Conservation (phyloP, 805 yeast species). For the Candida loeiensis region DNA sequence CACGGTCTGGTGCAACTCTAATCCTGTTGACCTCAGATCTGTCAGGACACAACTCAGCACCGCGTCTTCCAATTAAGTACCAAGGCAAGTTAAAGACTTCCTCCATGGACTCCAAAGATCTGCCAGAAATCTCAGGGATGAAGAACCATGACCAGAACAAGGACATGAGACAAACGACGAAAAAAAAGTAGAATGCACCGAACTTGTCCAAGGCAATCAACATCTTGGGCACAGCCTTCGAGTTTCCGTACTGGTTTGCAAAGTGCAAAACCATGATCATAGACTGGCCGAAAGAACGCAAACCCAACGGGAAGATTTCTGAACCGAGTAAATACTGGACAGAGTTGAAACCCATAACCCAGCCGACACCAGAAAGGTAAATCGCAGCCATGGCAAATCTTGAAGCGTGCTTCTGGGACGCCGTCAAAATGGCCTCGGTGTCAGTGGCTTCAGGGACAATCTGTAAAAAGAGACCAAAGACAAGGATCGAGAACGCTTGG, state of each 20-base stretch:
- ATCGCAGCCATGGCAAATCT: constrained; percentile 23
- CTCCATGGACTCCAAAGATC: constrained; percentile 26
- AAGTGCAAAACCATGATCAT: constrained; percentile 24
- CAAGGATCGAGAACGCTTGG: constrained; percentile 17
- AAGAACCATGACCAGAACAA: constrained; percentile 26
- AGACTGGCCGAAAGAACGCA: constrained; percentile 24
- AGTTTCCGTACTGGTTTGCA: constrained; percentile 26
- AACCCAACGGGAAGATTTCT: constrained; percentile 23
- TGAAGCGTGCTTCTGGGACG: constrained; percentile 16
- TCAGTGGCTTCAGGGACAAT: constrained; percentile 20
- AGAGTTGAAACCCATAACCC: constrained; percentile 25
- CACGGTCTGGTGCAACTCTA: too few species aligned
- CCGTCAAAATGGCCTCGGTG: constrained; percentile 10
- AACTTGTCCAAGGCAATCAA: constrained; percentile 19
- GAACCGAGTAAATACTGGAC: constrained; percentile 24
- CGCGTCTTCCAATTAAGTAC: constrained; percentile 24
- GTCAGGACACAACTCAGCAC: constrained; percentile 25
- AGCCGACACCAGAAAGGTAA: constrained; percentile 22
- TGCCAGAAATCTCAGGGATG: constrained; percentile 24
- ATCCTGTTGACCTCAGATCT: constrained; percentile 23
- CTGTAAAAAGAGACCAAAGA: constrained; percentile 21
- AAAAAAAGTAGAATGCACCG: constrained; percentile 24
- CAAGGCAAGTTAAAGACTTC: constrained; percentile 26
- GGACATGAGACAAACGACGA: constrained; percentile 15
- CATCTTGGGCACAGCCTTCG: constrained; percentile 25